These are phyloP conservation scores for Candida neerlandica DNA, from an alignment of 1,139 yeast genomes.

Conservation along the genomic window DNA sequence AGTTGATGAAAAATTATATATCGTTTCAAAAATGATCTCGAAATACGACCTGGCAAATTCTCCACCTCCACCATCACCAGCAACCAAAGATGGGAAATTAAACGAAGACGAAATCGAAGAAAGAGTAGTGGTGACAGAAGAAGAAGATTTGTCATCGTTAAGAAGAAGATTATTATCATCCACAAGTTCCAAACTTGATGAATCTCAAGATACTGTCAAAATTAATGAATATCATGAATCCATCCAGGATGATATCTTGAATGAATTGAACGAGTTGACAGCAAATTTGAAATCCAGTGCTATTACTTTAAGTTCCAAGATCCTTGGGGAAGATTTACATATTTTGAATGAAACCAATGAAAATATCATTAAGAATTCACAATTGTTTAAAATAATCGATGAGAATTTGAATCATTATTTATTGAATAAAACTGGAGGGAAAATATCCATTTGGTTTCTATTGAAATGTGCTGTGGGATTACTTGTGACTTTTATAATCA, in stretches of 20 bases:
- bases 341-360: conserved; percentile 42
- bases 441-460: conserved; percentile 38
- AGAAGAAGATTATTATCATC: conserved; percentile 30
- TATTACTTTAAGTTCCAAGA: conserved; percentile 31
- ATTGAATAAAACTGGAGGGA: conserved; percentile 41
- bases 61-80: conserved; percentile 3
- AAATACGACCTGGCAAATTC: conserved; percentile 14
- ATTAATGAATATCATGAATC: conserved; percentile 45
- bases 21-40: conserved; percentile 22
- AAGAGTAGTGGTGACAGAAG: conserved; percentile 12
- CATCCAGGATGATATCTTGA: conserved; percentile 43
- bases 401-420: conserved; percentile 40
- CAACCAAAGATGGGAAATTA: background rate
- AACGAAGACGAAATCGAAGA: conserved; percentile 3
- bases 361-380: conserved; percentile 38
- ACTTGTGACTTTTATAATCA: conserved; percentile 28
- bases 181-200: conserved; percentile 7
- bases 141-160: conserved; percentile 25
- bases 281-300: conserved; percentile 41
- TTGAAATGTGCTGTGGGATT: conserved; percentile 31
- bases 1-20: conserved; percentile 28
- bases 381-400: conserved; percentile 41
- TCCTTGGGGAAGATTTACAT: conserved; percentile 39
- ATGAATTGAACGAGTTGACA: conserved; percentile 42
- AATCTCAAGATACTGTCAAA: conserved; percentile 10